Base-by-base conservation (phyloP, 163 green algal genomes). In the Volvox carteri region DNA sequence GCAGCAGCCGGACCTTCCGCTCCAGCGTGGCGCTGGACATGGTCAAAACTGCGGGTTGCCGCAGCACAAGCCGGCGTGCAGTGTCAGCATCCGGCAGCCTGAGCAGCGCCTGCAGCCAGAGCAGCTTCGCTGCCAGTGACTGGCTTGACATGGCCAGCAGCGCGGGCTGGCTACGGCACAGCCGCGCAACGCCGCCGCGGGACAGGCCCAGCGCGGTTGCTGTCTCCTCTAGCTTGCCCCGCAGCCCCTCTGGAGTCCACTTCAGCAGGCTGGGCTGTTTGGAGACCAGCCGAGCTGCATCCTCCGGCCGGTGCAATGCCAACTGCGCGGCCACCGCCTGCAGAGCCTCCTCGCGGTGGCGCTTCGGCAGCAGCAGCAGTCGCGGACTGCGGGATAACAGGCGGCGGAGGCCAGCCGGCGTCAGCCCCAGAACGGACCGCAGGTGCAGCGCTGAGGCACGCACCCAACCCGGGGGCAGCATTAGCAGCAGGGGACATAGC, bases 201-300 rank as follows among this genome's bases (percentile, higher is more conserved):
- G 48, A 2, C 35, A 88, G 25, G 6, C 28, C 35, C 46, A 88
- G 50, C 48, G 48, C 67, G 12, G 14, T 25, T 16, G 35, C 50
- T 35, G 73, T 60, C 14, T 54, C 83, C 68, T 23, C 48, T 67
- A 81, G 37, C 83, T 81, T 88, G 19, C 0, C 67, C 0, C 39
- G 18, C 48, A 88, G 68, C 35, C 30, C 67, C 46, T 35, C 48
- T 0, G 83, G 83, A 28, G 52, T 73, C 68, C 83, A 81, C 4
- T 72, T 58, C 39, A 88, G 67, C 83, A 88, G 50, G 30, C 41
- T 52, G 8, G 83, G 83, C 68, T 81, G 67, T 67, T 88, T 67
- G 3, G 54, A 21, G 0, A 65, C 48, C 35, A 88, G 83, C 0
- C 83, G 67, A 7, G 83, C 67, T 39, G 83, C 83, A 37, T 83